Evolutionary conservation across 2,329 filamentous ascomycete genomes (phyloP), one percentile per base, ranked within the genome.

Genomic region (Sclerotinia subarctica): DNA sequence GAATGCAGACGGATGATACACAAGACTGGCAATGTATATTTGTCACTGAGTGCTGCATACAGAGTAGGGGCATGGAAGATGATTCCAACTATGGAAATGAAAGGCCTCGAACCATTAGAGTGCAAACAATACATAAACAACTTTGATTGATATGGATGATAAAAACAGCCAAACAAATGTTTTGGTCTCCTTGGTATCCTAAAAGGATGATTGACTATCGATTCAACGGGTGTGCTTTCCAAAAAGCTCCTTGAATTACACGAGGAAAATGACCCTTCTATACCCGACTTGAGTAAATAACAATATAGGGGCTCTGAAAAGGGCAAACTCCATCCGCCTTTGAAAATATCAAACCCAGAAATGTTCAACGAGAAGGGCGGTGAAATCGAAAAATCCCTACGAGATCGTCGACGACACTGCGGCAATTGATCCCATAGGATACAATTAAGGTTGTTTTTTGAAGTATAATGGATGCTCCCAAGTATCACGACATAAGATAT

Each of bases 281-380:
- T 62, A 62, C 46, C 46, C 59, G 46, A 62, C 59, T 62, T 15
- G 59, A 62, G 59, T 51, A 38, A n/a, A 24, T 32, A 62, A 51
- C 32, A 19, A n/a, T 38, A 5, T 13, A 21, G n/a, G 26, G 21
- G 19, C n/a, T 19, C 47, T 49, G 15, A 38, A 51, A 19, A 62
- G 32, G 46, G 59, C n/a, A n/a, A 51, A 62, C 38, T 42, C 46
- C 26, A 62, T 32, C 46, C 29, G 29, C 46, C 59, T 19, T 42
- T 15, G 6, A 62, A n/a, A 26, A 21, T 46, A 21, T 13, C 21
- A n/a, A 46, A 29, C 29, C 51, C 38, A 26, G 7, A 6, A 42
- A 42, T 24, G 1, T 51, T 51, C 13, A 7, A 38, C 17, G 24
- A 38, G 15, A 62, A 26, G 21, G 59, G 59, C 46, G 46, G 59